Conservation (phyloP, 1,284 basidiomycete genomes). For the Blastosporella zonata region DNA sequence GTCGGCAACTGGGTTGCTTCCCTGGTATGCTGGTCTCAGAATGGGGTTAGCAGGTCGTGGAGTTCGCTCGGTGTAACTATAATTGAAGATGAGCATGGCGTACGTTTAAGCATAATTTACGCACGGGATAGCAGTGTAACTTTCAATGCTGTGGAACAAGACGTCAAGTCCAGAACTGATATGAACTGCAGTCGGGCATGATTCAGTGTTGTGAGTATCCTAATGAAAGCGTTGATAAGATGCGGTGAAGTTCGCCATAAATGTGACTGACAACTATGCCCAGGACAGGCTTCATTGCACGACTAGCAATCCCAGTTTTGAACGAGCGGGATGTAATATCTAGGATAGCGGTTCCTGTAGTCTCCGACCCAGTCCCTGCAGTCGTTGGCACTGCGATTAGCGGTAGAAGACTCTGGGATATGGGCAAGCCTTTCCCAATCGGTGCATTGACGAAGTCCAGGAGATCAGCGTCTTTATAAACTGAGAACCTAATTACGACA, state of each 20-base stretch:
- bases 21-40: constrained; percentile 91
- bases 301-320: constrained; percentile 95
- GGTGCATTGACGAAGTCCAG: constrained; percentile 98
- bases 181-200: constrained; percentile 83
- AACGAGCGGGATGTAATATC: constrained; percentile 89
- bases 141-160: constrained; percentile 92
- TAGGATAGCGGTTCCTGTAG: constrained; percentile 96
- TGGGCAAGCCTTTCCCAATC: constrained; percentile 88
- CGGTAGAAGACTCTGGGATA: constrained; percentile 74
- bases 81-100: constrained; percentile 14
- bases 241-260: background rate
- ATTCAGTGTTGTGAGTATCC: constrained; percentile 83
- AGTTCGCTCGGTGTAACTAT: constrained; percentile 83
- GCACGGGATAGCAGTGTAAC: constrained; percentile 86
- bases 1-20: constrained; percentile 94
- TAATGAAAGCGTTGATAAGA: constrained; percentile 24
- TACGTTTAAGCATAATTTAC: constrained; percentile 22
- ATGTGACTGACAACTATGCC: constrained; percentile 64
- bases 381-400: constrained; percentile 95
- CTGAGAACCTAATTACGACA: constrained; percentile 56
- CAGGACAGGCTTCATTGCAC: constrained; percentile 86
- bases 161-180: constrained; percentile 93
- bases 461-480: constrained; percentile 89
- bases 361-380: constrained; percentile 96
- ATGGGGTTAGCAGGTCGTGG: constrained; percentile 91